phyloP scores from a whole-genome alignment of 208 protist species.

The Trypanosoma caninum region DNA sequence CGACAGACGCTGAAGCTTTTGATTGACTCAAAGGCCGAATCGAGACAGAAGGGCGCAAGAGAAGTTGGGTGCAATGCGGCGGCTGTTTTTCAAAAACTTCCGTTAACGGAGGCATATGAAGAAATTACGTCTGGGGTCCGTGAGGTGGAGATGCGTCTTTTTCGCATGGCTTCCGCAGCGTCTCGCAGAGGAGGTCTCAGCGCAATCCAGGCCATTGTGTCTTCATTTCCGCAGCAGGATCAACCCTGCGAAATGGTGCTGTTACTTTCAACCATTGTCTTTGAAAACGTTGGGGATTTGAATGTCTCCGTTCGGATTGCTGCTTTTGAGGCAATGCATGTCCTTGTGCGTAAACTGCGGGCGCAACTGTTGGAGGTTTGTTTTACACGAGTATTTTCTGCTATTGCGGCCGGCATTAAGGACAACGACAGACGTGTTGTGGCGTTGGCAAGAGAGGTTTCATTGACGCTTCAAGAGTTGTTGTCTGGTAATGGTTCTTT shows the following conservation, averaged over 20 bases:
- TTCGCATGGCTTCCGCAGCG: slow-evolving; percentile 35
- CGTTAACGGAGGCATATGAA: slow-evolving; percentile 37
- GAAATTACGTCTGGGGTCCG: slow-evolving; percentile 27
- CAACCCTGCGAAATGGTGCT: slow-evolving; percentile 25
- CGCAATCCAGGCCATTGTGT: slow-evolving; percentile 39
- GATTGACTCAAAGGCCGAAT: slow-evolving; percentile 57
- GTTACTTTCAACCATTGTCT: slow-evolving; percentile 32
- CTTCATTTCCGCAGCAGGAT: slow-evolving; percentile 28
- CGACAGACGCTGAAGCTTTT: slow-evolving; percentile 37
- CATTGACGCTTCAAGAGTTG: slow-evolving; percentile 46
- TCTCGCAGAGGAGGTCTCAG: slow-evolving; percentile 61
- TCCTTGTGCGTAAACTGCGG: slow-evolving; percentile 40
- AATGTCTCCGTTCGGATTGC: slow-evolving; percentile 63
- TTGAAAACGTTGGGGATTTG: slow-evolving; percentile 42
- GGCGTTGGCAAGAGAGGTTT: slow-evolving; percentile 57
- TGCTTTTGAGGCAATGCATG: slow-evolving; percentile 63
- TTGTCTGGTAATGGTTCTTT: slow-evolving; percentile 34
- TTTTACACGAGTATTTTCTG: slow-evolving; percentile 54
- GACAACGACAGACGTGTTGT: slow-evolving; percentile 57
- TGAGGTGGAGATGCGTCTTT: slow-evolving; percentile 34
- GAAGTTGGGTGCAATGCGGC: slow-evolving; percentile 34
- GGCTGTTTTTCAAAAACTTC: slow-evolving; percentile 45
- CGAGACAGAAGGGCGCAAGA: slow-evolving; percentile 32
- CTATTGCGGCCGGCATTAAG: slow-evolving; percentile 43
- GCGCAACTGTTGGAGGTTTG: slow-evolving; percentile 32